Evolutionary conservation across 495 filamentous ascomycete genomes (phyloP).

Genomic region (Astrocystis sublimbata): DNA sequence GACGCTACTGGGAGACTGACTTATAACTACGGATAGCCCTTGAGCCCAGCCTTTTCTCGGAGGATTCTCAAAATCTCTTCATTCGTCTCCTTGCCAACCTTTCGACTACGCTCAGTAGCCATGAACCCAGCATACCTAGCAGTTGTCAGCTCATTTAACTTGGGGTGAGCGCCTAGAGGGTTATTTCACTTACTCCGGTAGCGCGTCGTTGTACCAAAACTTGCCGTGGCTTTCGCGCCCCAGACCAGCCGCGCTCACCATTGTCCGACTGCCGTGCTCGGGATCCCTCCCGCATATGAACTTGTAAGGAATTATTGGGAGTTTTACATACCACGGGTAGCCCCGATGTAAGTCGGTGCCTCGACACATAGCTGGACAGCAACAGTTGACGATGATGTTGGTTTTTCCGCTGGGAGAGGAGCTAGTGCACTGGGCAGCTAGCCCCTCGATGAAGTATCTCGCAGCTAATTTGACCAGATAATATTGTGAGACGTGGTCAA

Average conservation of each 20-base stretch:
- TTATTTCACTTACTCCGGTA: slow-evolving; percentile 8
- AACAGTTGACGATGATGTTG: slow-evolving; percentile 28
- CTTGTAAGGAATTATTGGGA: slow-evolving; percentile 38
- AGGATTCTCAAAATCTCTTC: slow-evolving; percentile 23
- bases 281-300: slow-evolving; percentile 47
- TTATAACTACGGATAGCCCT: background rate
- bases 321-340: slow-evolving; percentile 20
- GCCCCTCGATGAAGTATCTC: slow-evolving; percentile 22
- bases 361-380: slow-evolving; percentile 31
- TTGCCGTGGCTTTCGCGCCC: slow-evolving; percentile 52
- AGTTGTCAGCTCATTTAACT: background rate
- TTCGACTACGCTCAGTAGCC: slow-evolving; percentile 14
- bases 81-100: slow-evolving; percentile 18
- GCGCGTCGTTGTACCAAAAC: slow-evolving; percentile 45
- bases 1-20: background rate
- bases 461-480: slow-evolving; percentile 25
- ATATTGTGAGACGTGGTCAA: slow-evolving; percentile 18
- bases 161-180: background rate
- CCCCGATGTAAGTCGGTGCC: slow-evolving; percentile 27
- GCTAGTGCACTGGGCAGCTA: slow-evolving; percentile 13
- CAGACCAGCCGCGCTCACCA: slow-evolving; percentile 52
- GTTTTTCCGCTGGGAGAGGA: background rate
- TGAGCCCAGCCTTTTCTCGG: slow-evolving; percentile 4
- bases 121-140: slow-evolving; percentile 16
- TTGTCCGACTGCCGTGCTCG: slow-evolving; percentile 51